Conservation (phyloP, 768 basidiomycete genomes). For the Arthromyces matolae region DNA sequence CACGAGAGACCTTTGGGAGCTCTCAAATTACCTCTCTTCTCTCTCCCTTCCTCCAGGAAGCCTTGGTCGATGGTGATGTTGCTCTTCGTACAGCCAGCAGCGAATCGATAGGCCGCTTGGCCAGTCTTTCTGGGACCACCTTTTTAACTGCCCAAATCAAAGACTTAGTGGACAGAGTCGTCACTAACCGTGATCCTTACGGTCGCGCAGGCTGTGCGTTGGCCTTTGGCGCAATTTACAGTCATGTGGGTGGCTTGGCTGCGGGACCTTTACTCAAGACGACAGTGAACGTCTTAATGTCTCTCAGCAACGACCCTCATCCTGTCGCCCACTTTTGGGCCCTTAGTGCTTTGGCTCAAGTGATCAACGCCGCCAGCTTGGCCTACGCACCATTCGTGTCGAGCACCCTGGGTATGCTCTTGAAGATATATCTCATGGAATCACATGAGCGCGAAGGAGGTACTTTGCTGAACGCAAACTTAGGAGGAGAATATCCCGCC, state of each 20-base stretch:
- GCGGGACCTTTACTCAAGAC: conserved; percentile 94
- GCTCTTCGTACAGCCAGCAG: conserved; percentile 76
- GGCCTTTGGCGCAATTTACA: conserved; percentile 89
- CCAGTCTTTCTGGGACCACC: conserved; percentile 74
- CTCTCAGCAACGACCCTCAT: conserved; percentile 92
- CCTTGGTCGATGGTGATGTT: conserved; percentile 75
- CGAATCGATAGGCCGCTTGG: conserved; percentile 85
- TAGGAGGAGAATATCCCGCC: conserved; percentile 86
- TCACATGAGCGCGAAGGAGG: conserved; percentile 94
- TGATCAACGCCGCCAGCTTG: conserved; percentile 88
- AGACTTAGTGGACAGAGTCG: conserved; percentile 87
- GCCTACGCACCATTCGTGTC: conserved; percentile 88
- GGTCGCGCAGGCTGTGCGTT: conserved; percentile 91
- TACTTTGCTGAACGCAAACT: conserved; percentile 72
- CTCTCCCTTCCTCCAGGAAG: conserved; percentile 78
- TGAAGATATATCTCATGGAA: conserved; percentile 86
- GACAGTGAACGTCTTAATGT: conserved; percentile 92
- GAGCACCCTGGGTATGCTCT: conserved; percentile 83
- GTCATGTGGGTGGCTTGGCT: conserved; percentile 88
- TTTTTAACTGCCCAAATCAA: conserved; percentile 89
- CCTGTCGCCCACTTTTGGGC: conserved; percentile 96
- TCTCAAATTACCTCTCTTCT: conserved; percentile 57
- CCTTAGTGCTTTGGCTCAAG: conserved; percentile 75
- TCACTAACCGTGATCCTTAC: conserved; percentile 90
- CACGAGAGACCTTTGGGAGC: conserved; percentile 64